Conservation (phyloP, 805 yeast species). For the Saccharomycopsis malanga region DNA sequence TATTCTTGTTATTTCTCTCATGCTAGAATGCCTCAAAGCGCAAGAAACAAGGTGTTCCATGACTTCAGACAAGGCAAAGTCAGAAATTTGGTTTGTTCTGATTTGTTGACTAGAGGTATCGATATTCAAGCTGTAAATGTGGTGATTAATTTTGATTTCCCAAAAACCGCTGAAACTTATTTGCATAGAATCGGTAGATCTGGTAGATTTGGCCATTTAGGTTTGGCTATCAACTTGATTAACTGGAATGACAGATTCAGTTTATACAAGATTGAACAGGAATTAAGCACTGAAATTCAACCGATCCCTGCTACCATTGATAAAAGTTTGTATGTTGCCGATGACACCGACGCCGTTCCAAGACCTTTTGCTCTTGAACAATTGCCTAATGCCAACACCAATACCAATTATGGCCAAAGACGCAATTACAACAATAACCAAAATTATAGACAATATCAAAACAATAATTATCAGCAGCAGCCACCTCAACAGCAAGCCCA, state of each 20-base stretch:
- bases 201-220: constrained; percentile 97
- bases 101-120: constrained; percentile 93
- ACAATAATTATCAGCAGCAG: constrained; percentile 25
- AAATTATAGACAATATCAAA: constrained; percentile 24
- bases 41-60: constrained; percentile 96
- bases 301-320: constrained; percentile 96
- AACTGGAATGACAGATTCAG: constrained; percentile 95
- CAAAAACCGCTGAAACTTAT: constrained; percentile 95
- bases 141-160: constrained; percentile 96
- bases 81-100: constrained; percentile 95
- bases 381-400: constrained; percentile 35
- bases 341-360: constrained; percentile 67
- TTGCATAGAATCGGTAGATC: constrained; percentile 98
- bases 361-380: constrained; percentile 78
- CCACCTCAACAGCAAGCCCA: constrained; percentile 23
- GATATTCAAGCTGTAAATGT: constrained; percentile 99
- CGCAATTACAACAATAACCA: constrained; percentile 25
- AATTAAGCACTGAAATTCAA: constrained; percentile 92
- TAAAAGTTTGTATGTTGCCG: constrained; percentile 80
- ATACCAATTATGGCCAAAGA: constrained; percentile 32
- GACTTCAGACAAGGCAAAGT: constrained; percentile 98
- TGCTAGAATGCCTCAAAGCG: constrained; percentile 95
- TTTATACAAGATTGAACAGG: constrained; percentile 92
- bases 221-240: constrained; percentile 93
- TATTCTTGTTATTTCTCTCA: constrained; percentile 96